Evolutionary conservation across 768 basidiomycete species (phyloP), one percentile per base, ranked within the genome.

Genomic region (Boletus rufocinnamomeus): DNA sequence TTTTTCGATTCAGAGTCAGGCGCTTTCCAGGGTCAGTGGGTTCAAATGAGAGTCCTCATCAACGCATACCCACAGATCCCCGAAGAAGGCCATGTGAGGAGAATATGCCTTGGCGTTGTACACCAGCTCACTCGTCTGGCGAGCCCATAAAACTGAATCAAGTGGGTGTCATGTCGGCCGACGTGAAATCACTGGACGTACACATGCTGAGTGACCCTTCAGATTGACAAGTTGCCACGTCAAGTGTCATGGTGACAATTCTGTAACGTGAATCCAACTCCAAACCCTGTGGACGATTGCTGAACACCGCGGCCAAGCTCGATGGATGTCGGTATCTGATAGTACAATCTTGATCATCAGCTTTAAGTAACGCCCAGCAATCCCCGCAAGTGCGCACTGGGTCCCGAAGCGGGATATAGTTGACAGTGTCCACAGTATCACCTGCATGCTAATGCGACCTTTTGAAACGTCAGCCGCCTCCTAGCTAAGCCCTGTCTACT

Each of bases 1-100:
- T 58, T 47, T 48, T 23, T 25, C 1, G 14, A 23, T 6, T 34
- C 37, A 27, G 40, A 48, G 35, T 53, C 50, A n/a, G n/a, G n/a
- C n/a, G n/a, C 9, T 49, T 57, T 35, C 19, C 62, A 59, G 56
- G 62, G 62, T 48, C 40, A 41, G 40, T 10, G 47, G 44, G 23
- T 28, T 34, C 35, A 9, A 57, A 40, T 52, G 35, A 27, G 48
- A 46, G 17, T 23, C 17, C 28, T 21, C 14, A 23, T 25, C 16
- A 49, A 43, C 1, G 10, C n/a, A 41, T 30, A 23, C 50, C 28
- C 54, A 58, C 45, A 32, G 13, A 19, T 23, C 5, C 32, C 61
- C 45, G 13, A 52, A 62, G 52, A 59, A 23, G 62, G 44, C 7
- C 30, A 37, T 25, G 37, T 43, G 32, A 38, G 25, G 41, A 43